These are phyloP conservation scores for Colletotrichum acutatum DNA, from an alignment of 2,329 filamentous ascomycete genomes.

Conservation along the genomic window DNA sequence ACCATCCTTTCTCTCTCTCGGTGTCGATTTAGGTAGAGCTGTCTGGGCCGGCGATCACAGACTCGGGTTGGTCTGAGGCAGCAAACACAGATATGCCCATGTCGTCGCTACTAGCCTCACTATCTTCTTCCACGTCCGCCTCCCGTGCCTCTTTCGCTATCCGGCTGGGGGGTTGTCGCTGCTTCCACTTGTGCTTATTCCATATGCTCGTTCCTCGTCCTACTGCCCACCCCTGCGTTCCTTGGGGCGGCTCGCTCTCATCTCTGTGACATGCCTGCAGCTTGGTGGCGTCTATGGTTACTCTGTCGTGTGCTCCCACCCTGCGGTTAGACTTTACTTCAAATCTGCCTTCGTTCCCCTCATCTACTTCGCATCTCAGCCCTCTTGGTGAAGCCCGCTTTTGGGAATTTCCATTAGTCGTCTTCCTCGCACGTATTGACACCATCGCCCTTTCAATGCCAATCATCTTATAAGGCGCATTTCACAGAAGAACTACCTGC, in stretches of 20 bases:
- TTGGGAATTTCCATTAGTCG: slow-evolving; percentile 21
- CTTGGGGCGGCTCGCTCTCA: slow-evolving; percentile 17
- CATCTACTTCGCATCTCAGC: not conserved
- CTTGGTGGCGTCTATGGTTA: not conserved
- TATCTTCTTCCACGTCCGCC: not conserved
- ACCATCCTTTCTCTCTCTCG: slow-evolving; percentile 17
- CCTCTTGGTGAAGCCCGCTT: slow-evolving; percentile 17
- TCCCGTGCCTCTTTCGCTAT: not conserved
- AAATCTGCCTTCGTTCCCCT: slow-evolving; percentile 18
- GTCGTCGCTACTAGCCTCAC: slow-evolving; percentile 9
- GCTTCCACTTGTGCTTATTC: not conserved
- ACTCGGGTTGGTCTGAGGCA: not conserved
- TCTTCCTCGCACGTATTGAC: slow-evolving; percentile 13
- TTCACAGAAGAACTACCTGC: not conserved
- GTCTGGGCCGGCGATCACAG: not conserved
- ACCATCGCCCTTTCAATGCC: slow-evolving; percentile 4
- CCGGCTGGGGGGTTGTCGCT: not conserved
- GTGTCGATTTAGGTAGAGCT: slow-evolving; percentile 1
- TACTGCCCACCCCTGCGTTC: slow-evolving; percentile 2
- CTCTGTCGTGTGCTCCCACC: slow-evolving; percentile 2
- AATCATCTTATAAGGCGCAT: slow-evolving; percentile 12
- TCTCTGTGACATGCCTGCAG: slow-evolving; percentile 6
- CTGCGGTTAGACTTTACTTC: slow-evolving; percentile 14
- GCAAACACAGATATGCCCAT: not conserved
- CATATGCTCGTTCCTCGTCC: not conserved